Percentiles rank a stretch among this genome's conserved stretches.
These are phyloP conservation scores for Saturnispora saitoi DNA, from an alignment of 805 yeast genomes.

Conservation along the genomic window DNA sequence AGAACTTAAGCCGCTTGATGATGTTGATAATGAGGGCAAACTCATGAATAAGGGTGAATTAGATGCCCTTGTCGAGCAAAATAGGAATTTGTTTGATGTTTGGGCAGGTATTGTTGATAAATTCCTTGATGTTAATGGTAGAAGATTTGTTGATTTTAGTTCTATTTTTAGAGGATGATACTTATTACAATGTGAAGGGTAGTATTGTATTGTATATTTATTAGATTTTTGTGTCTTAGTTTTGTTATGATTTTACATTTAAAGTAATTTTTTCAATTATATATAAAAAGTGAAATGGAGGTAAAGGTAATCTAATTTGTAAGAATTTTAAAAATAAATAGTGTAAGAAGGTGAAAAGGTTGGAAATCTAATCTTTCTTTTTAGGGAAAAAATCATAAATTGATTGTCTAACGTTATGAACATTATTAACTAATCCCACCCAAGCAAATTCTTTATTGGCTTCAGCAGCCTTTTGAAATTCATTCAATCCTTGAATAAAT, in stretches of 20 bases:
- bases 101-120: conserved; percentile 55
- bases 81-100: conserved; percentile 48
- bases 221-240: no score
- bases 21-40: conserved; percentile 19
- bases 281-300: neutral
- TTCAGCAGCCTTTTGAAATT: neutral
- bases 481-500: neutral
- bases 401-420: conserved; percentile 9
- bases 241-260: neutral
- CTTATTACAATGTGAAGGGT: neutral
- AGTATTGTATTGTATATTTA: no score
- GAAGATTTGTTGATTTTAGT: conserved; percentile 82
- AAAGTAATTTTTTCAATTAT: neutral
- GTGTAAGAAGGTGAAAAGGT: neutral
- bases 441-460: conserved; percentile 6
- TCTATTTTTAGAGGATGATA: conserved; percentile 43
- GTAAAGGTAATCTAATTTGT: neutral
- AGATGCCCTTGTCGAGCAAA: conserved; percentile 73
- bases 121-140: conserved; percentile 74
- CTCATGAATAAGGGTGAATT: conserved; percentile 42
- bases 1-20: conserved; percentile 42
- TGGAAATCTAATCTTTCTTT: neutral
- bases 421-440: conserved; percentile 9
- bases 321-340: neutral
- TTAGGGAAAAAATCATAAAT: neutral